Percentiles rank a stretch among this genome's conserved stretches.
Evolutionary conservation across 139 green algal species (phyloP).

Genomic region (Chlorella sorokiniana): DNA sequence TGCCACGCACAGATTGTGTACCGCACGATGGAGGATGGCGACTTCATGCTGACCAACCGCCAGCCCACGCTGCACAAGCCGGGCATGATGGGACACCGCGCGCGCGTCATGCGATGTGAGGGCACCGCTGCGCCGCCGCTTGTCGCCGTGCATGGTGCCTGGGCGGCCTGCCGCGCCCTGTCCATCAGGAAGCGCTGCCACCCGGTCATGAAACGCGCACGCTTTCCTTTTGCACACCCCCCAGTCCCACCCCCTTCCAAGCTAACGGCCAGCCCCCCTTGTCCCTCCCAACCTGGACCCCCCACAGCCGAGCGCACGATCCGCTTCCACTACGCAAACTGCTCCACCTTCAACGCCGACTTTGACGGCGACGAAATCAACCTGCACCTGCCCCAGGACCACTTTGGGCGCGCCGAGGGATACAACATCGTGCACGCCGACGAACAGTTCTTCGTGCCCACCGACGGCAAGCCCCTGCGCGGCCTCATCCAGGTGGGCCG

Average conservation of each 20-base stretch:
- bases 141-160: too few species aligned
- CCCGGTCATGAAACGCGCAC: too few species aligned
- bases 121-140: too few species aligned
- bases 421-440: slow-evolving; percentile 94
- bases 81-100: slow-evolving; percentile 79
- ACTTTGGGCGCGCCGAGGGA: slow-evolving; percentile 88
- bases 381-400: slow-evolving; percentile 96
- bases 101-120: slow-evolving; percentile 49
- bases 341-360: slow-evolving; percentile 95
- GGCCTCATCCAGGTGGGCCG: slow-evolving; percentile 82
- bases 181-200: too few species aligned
- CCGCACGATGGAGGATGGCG: slow-evolving; percentile 90
- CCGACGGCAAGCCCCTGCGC: slow-evolving; percentile 90
- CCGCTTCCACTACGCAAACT: slow-evolving; percentile 99
- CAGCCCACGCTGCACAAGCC: slow-evolving; percentile 99
- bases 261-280: too few species aligned
- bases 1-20: slow-evolving; percentile 94
- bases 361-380: slow-evolving; percentile 99
- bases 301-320: slow-evolving; percentile 88
- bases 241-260: too few species aligned
- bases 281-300: too few species aligned
- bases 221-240: too few species aligned
- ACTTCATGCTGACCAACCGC: slow-evolving; percentile 97
- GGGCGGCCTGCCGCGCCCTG: not conserved
- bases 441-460: slow-evolving; percentile 96